Percentiles rank a stretch among this genome's conserved stretches.
These are phyloP conservation scores for Lodderomyces parapsilosis DNA, from an alignment of 1,139 yeast species.

Conservation along the genomic window DNA sequence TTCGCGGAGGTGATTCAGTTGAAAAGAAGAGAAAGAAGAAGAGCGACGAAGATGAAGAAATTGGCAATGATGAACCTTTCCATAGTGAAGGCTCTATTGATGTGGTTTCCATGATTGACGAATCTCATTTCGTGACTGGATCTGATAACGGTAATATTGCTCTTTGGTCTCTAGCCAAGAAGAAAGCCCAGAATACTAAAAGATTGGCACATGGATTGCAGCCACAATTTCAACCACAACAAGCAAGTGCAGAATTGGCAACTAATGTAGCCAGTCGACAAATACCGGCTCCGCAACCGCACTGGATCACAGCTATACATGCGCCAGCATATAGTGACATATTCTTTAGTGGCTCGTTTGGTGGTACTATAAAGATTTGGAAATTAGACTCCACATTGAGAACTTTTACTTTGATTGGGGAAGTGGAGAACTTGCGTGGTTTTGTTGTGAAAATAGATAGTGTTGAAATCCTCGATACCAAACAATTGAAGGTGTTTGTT, in stretches of 20 bases:
- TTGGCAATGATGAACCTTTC: constrained; percentile 27
- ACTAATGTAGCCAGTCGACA: constrained; percentile 42
- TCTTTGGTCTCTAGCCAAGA: constrained; percentile 86
- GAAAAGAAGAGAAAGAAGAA: constrained; percentile 40
- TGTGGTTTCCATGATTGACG: constrained; percentile 88
- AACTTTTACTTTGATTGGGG: constrained; percentile 54
- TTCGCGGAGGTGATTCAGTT: constrained; percentile 79
- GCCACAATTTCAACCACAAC: constrained; percentile 43
- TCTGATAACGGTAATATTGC: constrained; percentile 89
- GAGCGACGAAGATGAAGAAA: constrained; percentile 15
- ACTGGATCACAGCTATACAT: constrained; percentile 78
- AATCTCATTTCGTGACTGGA: constrained; percentile 89
- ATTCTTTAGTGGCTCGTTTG: constrained; percentile 86
- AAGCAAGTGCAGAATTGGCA: constrained; percentile 70
- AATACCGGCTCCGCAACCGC: constrained; percentile 71
- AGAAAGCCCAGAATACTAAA: constrained; percentile 73
- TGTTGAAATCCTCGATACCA: constrained; percentile 54
- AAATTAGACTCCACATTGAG: constrained; percentile 59
- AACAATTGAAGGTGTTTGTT: constrained; percentile 58
- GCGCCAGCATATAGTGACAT: constrained; percentile 90
- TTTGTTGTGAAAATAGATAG: constrained; percentile 67
- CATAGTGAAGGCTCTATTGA: constrained; percentile 87
- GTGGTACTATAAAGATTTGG: constrained; percentile 79
- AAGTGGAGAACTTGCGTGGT: constrained; percentile 63
- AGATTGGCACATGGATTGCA: constrained; percentile 79